A percentile compares a stretch with the other conserved stretches of the same genome.
Evolutionary conservation across 164 flowering plant genomes (phyloP).

Genomic region (Berberis thunbergii): DNA sequence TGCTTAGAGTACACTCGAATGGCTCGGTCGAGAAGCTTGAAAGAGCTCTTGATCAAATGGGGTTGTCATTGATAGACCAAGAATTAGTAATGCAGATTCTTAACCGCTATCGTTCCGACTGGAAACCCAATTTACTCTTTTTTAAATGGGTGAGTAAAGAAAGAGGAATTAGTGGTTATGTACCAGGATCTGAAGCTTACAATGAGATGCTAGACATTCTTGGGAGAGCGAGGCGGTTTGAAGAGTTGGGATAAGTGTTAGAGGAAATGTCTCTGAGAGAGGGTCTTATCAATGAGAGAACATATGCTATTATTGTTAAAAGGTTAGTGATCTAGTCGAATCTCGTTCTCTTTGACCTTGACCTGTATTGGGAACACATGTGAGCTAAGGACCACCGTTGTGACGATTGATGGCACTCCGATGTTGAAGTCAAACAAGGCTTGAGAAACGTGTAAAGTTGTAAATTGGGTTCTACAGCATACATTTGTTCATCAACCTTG

Average conservation of each 20-base stretch:
- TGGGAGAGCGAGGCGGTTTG: constrained; percentile 56
- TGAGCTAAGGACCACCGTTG: too few relatives aligned
- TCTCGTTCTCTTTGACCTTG: too few relatives aligned
- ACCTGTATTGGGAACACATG: too few relatives aligned
- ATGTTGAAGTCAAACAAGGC: too few relatives aligned
- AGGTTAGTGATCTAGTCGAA: constrained; percentile 12
- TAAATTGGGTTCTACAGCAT: too few relatives aligned
- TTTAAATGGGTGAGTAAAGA: constrained; percentile 49
- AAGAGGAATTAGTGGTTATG: constrained; percentile 12
- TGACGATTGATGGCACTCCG: too few relatives aligned
- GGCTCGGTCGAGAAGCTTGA: constrained; percentile 30
- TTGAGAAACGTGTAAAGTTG: too few relatives aligned
- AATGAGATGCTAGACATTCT: constrained; percentile 70
- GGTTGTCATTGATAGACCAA: constrained; percentile 25
- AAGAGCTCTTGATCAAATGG: constrained; percentile 30
- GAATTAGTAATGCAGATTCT: constrained; percentile 61
- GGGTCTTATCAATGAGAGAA: constrained; percentile 40
- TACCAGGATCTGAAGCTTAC: constrained; percentile 30
- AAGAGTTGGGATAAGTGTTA: constrained; percentile 48
- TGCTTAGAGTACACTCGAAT: constrained; percentile 29
- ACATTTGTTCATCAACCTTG: too few relatives aligned
- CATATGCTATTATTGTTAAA: constrained; percentile 43
- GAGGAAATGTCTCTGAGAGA: constrained; percentile 63
- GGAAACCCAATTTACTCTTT: constrained; percentile 58
- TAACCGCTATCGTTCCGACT: constrained; percentile 54